Percentiles rank a stretch among this genome's conserved stretches.
phyloP scores from a whole-genome alignment of 176 grass and related monocot genomes.

The Phoenix dactylifera region DNA sequence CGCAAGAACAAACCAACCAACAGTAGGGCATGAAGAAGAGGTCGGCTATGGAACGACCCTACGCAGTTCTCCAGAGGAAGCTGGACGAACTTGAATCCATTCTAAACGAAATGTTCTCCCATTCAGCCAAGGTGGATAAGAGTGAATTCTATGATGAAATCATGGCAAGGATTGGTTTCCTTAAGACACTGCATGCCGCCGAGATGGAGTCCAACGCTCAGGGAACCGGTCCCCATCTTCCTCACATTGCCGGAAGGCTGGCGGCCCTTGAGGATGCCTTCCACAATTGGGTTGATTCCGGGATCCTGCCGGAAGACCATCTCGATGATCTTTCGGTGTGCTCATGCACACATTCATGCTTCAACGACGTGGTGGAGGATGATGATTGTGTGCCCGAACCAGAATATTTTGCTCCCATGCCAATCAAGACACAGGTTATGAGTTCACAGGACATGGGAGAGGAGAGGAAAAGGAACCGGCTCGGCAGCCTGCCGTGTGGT shows the following conservation, averaged over 20 bases:
- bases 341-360: conserved; percentile 6
- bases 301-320: not conserved
- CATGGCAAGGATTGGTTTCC: too few relatives aligned
- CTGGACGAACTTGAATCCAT: not conserved
- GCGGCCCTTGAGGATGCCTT: too few relatives aligned
- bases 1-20: not conserved
- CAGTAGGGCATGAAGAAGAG: not conserved
- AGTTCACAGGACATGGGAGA: not conserved
- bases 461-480: too few relatives aligned
- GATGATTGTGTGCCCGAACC: not conserved
- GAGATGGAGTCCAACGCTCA: too few relatives aligned
- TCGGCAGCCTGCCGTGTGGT: not conserved
- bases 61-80: not conserved
- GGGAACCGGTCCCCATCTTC: too few relatives aligned
- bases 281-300: too few relatives aligned
- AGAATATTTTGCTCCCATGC: not conserved
- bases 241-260: too few relatives aligned
- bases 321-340: not conserved
- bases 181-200: too few relatives aligned
- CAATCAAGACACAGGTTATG: not conserved
- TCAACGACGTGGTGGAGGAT: not conserved
- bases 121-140: not conserved
- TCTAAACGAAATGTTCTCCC: not conserved
- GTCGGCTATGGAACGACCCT: not conserved
- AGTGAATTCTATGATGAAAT: not conserved